Evolutionary conservation across 768 basidiomycete genomes (phyloP), one percentile per base, ranked within the genome.

Genomic region (Mycena pura): DNA sequence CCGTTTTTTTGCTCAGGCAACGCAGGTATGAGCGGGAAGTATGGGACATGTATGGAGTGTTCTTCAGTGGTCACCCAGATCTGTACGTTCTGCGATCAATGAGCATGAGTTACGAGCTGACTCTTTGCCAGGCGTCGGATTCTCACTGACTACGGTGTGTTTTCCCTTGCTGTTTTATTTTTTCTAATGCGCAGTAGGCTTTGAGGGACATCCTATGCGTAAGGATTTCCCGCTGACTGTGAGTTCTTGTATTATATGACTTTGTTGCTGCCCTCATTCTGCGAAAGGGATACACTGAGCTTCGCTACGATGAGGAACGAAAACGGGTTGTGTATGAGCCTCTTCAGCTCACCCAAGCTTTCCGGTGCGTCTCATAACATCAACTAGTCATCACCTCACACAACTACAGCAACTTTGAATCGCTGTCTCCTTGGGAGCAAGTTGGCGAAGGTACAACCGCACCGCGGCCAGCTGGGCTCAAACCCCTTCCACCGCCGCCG

Each of bases 221-320:
- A 99, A 99, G 75, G 97, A 99, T 73, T 99, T 99, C 85, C 97
- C 97, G 29, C 77, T 99, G 68, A 97, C 95, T 9, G 96, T 95
- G 72, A 68, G 88, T 14, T 9, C 25, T 14, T 43, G 38, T 47
- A 41, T 15, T 36, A 25, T 38, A 25, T 45, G 39, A 24, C 46
- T 45, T 11, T 19, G 31, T 13, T 52, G 14, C 61, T 28, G 45
- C 65, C 19, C 1, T 38, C 21, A 6, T 8, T 24, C 29, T 64
- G 32, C n/a, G 9, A 13, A 69, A 97, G 95, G 97, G 97, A n/a
- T 99, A 99, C 76, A 95, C 94, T 9, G 97, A 99, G 76, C 85
- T 99, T 38, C 91, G 97, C 39, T 99, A 99, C 71, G 96, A 98
- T 68, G 97, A 99, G 78, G 95, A 96, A 78, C 87, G 91, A 69